Evolutionary conservation across 768 basidiomycete species (phyloP).

Genomic region (Hygrocybe punicea): DNA sequence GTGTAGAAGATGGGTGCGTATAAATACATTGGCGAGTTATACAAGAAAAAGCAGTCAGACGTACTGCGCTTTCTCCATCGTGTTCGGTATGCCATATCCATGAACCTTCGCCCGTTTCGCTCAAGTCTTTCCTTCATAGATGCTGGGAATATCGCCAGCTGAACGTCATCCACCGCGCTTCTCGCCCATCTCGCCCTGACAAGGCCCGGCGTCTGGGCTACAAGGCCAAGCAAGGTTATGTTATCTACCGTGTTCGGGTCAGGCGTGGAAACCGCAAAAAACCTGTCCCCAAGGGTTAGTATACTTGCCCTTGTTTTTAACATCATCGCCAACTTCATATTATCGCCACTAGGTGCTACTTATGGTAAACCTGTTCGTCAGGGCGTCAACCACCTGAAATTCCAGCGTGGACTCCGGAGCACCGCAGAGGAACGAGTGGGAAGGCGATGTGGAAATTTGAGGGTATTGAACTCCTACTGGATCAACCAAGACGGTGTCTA

Average conservation of each 20-base stretch:
- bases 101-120: background rate
- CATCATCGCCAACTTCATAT: background rate
- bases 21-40: conserved; percentile 95
- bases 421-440: conserved; percentile 99
- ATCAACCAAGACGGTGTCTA: conserved; percentile 98
- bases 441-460: conserved; percentile 90
- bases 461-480: conserved; percentile 99
- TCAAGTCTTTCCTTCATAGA: conserved; percentile 35
- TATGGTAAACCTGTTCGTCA: conserved; percentile 99
- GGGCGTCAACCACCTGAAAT: conserved; percentile 99
- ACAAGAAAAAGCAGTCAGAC: conserved; percentile 98
- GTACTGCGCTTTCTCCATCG: conserved; percentile 97
- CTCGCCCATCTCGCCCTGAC: conserved; percentile 97
- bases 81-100: conserved; percentile 65
- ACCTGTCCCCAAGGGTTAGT: conserved; percentile 90
- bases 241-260: conserved; percentile 96
- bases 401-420: conserved; percentile 87
- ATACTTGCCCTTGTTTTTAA: background rate
- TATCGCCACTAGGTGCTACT: conserved; percentile 70
- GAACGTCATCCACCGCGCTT: conserved; percentile 97
- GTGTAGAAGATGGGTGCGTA: conserved; percentile 70
- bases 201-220: conserved; percentile 98
- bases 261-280: conserved; percentile 99
- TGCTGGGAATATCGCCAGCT: conserved; percentile 99
- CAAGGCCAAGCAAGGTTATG: conserved; percentile 99